These are phyloP conservation scores for Colletotrichum navitas DNA, from an alignment of 2,329 filamentous ascomycete genomes.

Conservation along the genomic window DNA sequence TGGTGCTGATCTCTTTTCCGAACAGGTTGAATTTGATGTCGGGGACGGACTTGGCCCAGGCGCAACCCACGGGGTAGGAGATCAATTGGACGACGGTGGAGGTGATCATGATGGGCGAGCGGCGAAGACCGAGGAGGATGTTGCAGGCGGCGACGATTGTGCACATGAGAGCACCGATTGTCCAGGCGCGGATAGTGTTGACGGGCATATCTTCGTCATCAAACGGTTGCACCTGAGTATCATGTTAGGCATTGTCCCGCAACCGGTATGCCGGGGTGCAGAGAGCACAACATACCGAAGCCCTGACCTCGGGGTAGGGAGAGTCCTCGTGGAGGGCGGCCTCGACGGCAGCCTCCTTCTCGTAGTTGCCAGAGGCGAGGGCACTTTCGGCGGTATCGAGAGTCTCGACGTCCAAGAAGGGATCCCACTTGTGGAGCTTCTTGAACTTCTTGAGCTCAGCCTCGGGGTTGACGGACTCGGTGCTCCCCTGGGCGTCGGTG, in stretches of 20 bases:
- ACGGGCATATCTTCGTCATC: conserved; percentile 65
- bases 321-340: conserved; percentile 66
- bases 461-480: conserved; percentile 57
- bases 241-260: conserved; percentile 33
- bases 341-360: conserved; percentile 60
- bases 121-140: conserved; percentile 63
- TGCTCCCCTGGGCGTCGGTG: conserved; percentile 52
- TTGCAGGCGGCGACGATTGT: conserved; percentile 70
- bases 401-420: conserved; percentile 66
- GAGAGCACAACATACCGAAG: conserved; percentile 46
- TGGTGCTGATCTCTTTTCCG: conserved; percentile 51
- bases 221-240: conserved; percentile 33
- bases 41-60: conserved; percentile 52
- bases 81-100: conserved; percentile 68
- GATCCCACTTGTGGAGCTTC: conserved; percentile 67
- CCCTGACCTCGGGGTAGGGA: conserved; percentile 64
- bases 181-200: conserved; percentile 72
- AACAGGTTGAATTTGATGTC: conserved; percentile 49
- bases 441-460: conserved; percentile 57
- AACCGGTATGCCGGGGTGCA: no score
- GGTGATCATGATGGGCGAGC: conserved; percentile 64
- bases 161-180: conserved; percentile 67
- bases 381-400: conserved; percentile 65
- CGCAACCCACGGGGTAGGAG: conserved; percentile 60
- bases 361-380: conserved; percentile 58